Evolutionary conservation across 495 filamentous ascomycete genomes (phyloP).

Genomic region (Xylaria telfairii): DNA sequence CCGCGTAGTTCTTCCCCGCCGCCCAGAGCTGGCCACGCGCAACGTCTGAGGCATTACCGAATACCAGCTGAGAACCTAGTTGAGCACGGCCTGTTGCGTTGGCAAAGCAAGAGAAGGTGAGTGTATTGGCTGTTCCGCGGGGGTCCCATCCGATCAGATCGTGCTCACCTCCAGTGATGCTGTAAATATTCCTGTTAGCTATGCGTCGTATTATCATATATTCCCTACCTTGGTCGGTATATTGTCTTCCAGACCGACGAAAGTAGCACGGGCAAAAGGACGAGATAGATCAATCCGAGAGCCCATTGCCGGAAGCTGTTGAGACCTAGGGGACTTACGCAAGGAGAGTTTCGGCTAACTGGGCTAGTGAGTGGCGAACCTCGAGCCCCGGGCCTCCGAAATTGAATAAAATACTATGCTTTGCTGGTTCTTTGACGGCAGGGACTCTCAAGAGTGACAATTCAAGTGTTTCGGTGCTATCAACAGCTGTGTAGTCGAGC

Average conservation of each 20-base stretch:
- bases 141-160: slow-evolving; percentile 49
- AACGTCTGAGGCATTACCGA: slow-evolving; percentile 31
- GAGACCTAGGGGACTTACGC: slow-evolving; percentile 20
- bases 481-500: slow-evolving; percentile 46
- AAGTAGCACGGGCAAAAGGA: neutral
- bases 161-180: slow-evolving; percentile 41
- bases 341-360: neutral
- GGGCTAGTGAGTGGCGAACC: slow-evolving; percentile 29
- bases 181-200: slow-evolving; percentile 13
- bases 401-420: slow-evolving; percentile 49
- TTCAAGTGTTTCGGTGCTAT: slow-evolving; percentile 37
- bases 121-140: slow-evolving; percentile 45
- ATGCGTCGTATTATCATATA: neutral
- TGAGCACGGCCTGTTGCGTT: slow-evolving; percentile 12
- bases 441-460: slow-evolving; percentile 42
- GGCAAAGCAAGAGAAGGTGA: slow-evolving; percentile 47
- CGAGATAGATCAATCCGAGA: neutral
- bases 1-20: slow-evolving; percentile 19
- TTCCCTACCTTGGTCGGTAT: neutral
- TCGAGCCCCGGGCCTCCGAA: slow-evolving; percentile 49
- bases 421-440: slow-evolving; percentile 37
- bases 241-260: neutral
- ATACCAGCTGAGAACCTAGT: neutral
- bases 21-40: slow-evolving; percentile 36
- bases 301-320: neutral